These are phyloP conservation scores for Gossypium laxum DNA, from an alignment of 441 rosid genomes.

Conservation along the genomic window DNA sequence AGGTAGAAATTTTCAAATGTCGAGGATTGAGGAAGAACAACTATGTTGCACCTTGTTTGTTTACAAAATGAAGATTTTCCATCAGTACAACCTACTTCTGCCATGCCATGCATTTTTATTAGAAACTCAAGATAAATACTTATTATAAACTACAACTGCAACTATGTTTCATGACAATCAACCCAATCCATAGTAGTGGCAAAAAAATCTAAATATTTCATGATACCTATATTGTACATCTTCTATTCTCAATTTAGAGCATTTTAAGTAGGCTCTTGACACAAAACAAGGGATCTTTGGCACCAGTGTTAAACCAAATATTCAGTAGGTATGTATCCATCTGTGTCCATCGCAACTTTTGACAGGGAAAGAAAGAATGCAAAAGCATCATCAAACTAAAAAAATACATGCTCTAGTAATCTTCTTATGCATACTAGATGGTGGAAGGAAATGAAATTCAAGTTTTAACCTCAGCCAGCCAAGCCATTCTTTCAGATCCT, in stretches of 20 bases:
- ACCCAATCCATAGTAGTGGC: background rate
- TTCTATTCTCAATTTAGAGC: background rate
- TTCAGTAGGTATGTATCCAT: background rate
- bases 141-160: background rate
- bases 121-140: background rate
- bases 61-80: background rate
- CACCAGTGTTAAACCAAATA: background rate
- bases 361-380: background rate
- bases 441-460: conserved; percentile 12
- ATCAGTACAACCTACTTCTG: background rate
- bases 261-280: background rate
- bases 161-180: background rate
- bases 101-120: background rate
- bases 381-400: background rate
- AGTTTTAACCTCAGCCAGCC: conserved; percentile 68
- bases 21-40: background rate
- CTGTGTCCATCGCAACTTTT: background rate
- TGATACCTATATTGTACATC: background rate
- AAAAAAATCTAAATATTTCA: background rate
- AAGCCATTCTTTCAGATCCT: conserved; percentile 88
- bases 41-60: background rate
- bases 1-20: background rate
- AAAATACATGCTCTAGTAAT: background rate
- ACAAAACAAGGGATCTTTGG: background rate
- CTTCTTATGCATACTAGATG: background rate